Evolutionary conservation across 768 basidiomycete genomes (phyloP).

Genomic region (Postia placenta): DNA sequence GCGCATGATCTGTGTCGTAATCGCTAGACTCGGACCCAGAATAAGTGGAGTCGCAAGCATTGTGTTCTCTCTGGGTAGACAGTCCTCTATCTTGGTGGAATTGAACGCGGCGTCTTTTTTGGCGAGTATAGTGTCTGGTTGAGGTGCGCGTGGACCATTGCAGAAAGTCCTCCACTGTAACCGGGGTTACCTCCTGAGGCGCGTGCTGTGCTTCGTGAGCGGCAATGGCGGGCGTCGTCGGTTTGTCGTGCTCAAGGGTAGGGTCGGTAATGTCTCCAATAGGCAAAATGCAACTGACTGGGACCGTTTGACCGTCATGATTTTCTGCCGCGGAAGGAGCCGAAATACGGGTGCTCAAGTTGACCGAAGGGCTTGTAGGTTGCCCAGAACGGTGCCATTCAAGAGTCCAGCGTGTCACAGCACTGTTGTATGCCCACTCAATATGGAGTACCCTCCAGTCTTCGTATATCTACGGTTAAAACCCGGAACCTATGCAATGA

Average conservation of each 20-base stretch:
- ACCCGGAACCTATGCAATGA: too few relatives aligned
- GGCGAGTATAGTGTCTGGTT: not conserved
- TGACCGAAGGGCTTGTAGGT: too few relatives aligned
- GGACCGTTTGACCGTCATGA: not conserved
- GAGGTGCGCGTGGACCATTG: conserved; percentile 47
- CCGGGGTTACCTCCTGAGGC: not conserved
- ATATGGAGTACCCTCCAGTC: too few relatives aligned
- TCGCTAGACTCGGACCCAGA: not conserved
- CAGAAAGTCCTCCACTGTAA: conserved; percentile 68
- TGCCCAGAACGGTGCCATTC: too few relatives aligned
- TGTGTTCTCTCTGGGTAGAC: not conserved
- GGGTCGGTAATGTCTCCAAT: not conserved
- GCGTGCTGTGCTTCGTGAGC: not conserved
- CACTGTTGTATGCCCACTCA: too few relatives aligned
- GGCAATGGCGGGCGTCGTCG: not conserved
- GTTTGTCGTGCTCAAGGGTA: not conserved
- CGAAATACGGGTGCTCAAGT: too few relatives aligned
- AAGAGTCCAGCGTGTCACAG: too few relatives aligned
- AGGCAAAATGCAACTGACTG: not conserved
- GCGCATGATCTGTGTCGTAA: not conserved
- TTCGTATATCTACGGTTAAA: too few relatives aligned
- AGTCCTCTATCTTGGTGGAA: not conserved
- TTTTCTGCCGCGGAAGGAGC: not conserved
- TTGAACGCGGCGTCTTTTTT: not conserved
- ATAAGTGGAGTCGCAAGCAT: not conserved